Conservation (phyloP, 441 rosid genomes). For the Gossypium trilobum region DNA sequence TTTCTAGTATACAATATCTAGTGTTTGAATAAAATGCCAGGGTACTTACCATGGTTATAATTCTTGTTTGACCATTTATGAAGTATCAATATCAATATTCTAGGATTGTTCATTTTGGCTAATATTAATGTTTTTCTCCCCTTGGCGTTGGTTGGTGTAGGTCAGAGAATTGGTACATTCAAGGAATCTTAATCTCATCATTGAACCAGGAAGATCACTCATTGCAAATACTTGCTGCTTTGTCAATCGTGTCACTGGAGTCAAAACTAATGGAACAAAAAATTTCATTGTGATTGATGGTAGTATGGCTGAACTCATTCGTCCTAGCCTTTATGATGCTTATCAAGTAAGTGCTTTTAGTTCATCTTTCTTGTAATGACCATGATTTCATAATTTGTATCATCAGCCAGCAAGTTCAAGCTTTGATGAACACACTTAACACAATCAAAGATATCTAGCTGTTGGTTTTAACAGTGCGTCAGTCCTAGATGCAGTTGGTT, state of each 20-base stretch:
- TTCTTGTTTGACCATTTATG: not conserved
- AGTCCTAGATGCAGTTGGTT: not conserved
- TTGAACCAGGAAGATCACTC: slow-evolving; percentile 96
- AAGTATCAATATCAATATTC: not conserved
- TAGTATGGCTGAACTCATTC: slow-evolving; percentile 97
- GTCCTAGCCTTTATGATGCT: slow-evolving; percentile 94
- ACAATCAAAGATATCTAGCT: not conserved
- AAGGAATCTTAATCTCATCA: slow-evolving; percentile 65
- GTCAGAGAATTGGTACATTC: slow-evolving; percentile 45
- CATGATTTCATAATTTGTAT: not conserved
- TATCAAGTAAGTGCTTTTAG: slow-evolving; percentile 55
- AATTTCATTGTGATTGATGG: slow-evolving; percentile 88
- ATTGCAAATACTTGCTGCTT: slow-evolving; percentile 93
- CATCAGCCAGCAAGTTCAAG: not conserved
- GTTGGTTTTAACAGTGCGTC: not conserved
- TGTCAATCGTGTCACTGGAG: slow-evolving; percentile 88
- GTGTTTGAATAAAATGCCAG: not conserved
- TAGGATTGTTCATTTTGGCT: not conserved
- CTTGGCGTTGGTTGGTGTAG: slow-evolving; percentile 2
- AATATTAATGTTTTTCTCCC: not conserved
- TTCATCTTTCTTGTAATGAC: not conserved
- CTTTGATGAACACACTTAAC: not conserved
- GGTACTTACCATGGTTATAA: not conserved
- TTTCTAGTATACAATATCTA: not conserved
- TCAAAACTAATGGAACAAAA: slow-evolving; percentile 88